Conservation (phyloP, 75 land plant species). For the Cupressus sempervirens region DNA sequence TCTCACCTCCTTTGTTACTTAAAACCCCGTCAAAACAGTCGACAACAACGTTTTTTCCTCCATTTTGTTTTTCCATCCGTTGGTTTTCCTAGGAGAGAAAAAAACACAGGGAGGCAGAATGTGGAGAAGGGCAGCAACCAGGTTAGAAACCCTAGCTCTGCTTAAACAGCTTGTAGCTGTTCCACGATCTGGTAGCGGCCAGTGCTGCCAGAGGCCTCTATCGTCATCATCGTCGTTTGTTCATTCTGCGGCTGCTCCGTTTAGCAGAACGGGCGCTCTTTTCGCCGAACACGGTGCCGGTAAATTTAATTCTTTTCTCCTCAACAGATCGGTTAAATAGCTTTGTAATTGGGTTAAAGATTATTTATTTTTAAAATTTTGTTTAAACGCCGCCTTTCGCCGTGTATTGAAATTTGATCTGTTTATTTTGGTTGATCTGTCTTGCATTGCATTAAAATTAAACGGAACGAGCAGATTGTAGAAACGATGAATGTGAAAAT, state of each 20-base stretch:
- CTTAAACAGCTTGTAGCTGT: neutral
- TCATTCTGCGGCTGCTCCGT: slow-evolving; percentile 2
- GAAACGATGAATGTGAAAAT: neutral
- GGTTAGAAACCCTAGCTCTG: neutral
- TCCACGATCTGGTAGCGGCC: neutral
- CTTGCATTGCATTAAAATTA: neutral
- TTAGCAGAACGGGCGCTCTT: neutral
- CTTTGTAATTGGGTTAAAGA: neutral
- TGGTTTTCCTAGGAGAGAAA: neutral
- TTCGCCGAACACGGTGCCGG: neutral
- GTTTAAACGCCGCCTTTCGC: neutral
- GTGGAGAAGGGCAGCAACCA: slow-evolving; percentile 5
- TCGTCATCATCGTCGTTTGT: neutral
- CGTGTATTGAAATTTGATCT: too few relatives aligned
- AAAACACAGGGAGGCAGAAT: neutral
- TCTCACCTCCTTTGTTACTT: neutral
- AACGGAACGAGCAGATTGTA: neutral
- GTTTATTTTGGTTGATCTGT: neutral
- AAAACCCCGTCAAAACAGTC: neutral
- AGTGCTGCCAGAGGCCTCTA: neutral
- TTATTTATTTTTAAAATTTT: neutral
- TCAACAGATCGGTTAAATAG: neutral
- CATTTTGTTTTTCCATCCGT: neutral
- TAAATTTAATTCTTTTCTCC: neutral
- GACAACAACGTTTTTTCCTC: neutral